Evolutionary conservation across 306 rosid genomes (phyloP), one percentile per base, ranked within the genome.

Genomic region (Prinsepia uniflora): DNA sequence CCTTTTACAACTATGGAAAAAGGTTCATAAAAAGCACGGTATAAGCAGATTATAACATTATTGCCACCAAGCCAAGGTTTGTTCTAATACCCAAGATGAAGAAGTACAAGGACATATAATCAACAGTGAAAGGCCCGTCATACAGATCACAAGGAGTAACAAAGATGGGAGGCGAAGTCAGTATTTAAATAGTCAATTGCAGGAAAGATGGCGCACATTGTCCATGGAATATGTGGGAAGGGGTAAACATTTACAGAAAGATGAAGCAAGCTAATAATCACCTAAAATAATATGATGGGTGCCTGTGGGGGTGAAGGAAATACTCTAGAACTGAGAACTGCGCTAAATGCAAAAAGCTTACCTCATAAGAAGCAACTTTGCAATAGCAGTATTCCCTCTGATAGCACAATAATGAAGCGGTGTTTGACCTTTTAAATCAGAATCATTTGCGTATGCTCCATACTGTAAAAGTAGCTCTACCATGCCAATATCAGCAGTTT

Each of bases 401-500:
- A 75, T 69, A 60, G 80, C 78, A 68, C 87, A 86, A 73, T 78
- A 78, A 81, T 88, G 94, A n/a, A 90, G 86, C 15, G 96, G 90
- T 34, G 92, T 86, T 70, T 54, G 82, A 63, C 90, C 88, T 54
- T 72, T 81, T 36, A 66, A 80, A 81, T 90, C 96, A 19, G 82
- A 67, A 63, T 83, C 86, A 30, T 88, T 90, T 72, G 86, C 56
- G 34, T 88, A 71, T 73, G 92, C 96, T 40, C 96, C 94, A 57
- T 86, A 74, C 76, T 90, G 96, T 65, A 90, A 75, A 67, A 90
- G 90, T 66, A 90, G 78, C 72, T 90, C 96, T 80, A 90, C 86
- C 96, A 88, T 88, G 81, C 87, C 88, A 65, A 76, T 13, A 70
- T 90, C 92, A 34, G 86, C 81, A 72, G 79, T 80, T 76, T 75